Conservation (phyloP, 2,329 filamentous ascomycete species). For the Trichophyton mentagrophytes region DNA sequence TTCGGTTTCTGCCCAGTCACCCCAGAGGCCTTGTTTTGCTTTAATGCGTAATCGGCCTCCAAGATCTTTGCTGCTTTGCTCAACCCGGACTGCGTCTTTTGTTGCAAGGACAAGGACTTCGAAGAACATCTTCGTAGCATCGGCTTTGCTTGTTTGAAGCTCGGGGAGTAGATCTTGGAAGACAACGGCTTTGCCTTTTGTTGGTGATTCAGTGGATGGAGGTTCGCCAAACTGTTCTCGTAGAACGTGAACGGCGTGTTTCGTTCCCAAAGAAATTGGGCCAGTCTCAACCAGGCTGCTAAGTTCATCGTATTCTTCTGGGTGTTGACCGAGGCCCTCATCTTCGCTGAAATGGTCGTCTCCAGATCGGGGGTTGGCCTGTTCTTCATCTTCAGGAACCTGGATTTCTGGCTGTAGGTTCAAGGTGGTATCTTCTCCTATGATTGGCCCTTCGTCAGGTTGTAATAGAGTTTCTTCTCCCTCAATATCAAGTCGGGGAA, state of each 20-base stretch:
- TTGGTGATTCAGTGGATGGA: conserved; percentile 52
- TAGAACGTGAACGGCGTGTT: conserved; percentile 88
- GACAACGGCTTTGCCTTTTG: conserved; percentile 61
- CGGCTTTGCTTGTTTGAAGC: conserved; percentile 63
- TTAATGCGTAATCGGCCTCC: conserved; percentile 72
- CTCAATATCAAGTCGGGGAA: conserved; percentile 46
- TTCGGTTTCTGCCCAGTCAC: conserved; percentile 73
- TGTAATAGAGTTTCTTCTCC: conserved; percentile 49
- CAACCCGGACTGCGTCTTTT: conserved; percentile 95
- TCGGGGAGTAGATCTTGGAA: conserved; percentile 90
- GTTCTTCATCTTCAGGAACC: conserved; percentile 45
- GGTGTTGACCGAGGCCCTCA: conserved; percentile 33
- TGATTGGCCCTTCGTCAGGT: conserved; percentile 39
- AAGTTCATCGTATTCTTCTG: conserved; percentile 65
- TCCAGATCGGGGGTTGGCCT: conserved; percentile 21
- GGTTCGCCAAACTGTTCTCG: conserved; percentile 64
- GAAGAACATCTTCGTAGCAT: conserved; percentile 99
- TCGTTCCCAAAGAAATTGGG: conserved; percentile 78
- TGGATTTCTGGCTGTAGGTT: conserved; percentile 48
- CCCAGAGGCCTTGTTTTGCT: conserved; percentile 93
- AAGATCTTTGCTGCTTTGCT: conserved; percentile 60
- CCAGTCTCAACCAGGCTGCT: conserved; percentile 66
- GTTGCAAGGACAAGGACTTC: conserved; percentile 90
- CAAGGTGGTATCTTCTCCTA: conserved; percentile 36
- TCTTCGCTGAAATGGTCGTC: conserved; percentile 35